phyloP scores from a whole-genome alignment of 2,329 filamentous ascomycete species.

The Trichoderma atrobrunneum region DNA sequence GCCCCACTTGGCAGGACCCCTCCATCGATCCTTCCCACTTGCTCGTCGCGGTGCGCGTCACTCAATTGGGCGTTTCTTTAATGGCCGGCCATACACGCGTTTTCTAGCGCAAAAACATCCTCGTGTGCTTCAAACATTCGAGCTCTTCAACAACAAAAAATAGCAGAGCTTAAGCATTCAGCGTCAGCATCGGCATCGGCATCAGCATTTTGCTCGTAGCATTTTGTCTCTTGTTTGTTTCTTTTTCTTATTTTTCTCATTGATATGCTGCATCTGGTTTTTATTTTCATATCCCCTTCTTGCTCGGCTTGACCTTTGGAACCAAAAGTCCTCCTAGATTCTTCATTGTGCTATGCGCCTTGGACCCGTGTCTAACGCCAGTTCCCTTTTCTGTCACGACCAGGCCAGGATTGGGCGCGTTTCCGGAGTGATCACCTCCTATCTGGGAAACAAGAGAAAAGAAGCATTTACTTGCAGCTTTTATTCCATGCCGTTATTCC shows the following conservation, averaged over 20 bases:
- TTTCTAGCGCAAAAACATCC: conserved; percentile 16
- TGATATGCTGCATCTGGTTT: conserved; percentile 18
- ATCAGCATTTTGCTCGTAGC: conserved; percentile 2
- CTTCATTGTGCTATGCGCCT: conserved; percentile 7
- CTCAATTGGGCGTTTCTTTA: conserved; percentile 14
- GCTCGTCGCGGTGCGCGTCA: conserved; percentile 20
- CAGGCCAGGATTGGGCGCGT: conserved; percentile 4
- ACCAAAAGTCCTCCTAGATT: neutral
- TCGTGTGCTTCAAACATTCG: conserved; percentile 9
- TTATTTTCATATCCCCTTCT: neutral
- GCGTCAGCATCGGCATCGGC: neutral
- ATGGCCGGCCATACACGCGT: conserved; percentile 2
- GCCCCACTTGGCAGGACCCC: conserved; percentile 16
- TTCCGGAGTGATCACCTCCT: conserved; percentile 7
- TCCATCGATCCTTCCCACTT: conserved; percentile 18
- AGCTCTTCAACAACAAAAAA: neutral
- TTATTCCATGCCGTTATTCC: conserved; percentile 24
- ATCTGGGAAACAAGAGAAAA: neutral
- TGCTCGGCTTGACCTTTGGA: neutral
- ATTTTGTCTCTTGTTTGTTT: neutral
- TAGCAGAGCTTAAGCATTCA: neutral
- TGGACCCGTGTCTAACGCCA: conserved; percentile 17
- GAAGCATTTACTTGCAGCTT: neutral
- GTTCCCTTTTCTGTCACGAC: conserved; percentile 2
- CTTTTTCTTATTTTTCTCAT: neutral